Percentiles rank a stretch among this genome's conserved stretches.
phyloP scores from a whole-genome alignment of 208 protist genomes.

The Balamuthia mandrillaris region DNA sequence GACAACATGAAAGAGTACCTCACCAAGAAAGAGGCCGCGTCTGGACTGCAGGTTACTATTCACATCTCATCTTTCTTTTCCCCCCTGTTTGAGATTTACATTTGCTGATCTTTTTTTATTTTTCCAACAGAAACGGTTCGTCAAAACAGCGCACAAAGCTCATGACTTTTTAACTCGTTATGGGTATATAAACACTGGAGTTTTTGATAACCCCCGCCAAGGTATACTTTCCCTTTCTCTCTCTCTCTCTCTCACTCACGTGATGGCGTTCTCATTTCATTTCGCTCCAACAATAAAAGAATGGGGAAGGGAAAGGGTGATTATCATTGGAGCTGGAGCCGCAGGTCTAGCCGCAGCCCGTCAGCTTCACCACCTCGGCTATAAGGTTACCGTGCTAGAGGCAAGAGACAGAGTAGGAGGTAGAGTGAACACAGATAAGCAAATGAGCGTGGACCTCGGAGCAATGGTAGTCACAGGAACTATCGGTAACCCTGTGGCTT shows the following conservation, averaged over 20 bases:
- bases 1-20: constrained; percentile 28
- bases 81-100: no score
- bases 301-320: constrained; percentile 33
- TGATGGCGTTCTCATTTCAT: no score
- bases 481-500: constrained; percentile 28
- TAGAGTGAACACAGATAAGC: constrained; percentile 1
- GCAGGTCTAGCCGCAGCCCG: constrained; percentile 11
- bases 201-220: constrained; percentile 26
- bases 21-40: constrained; percentile 15
- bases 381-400: constrained; percentile 36
- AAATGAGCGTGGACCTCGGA: constrained; percentile 10
- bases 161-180: constrained; percentile 41
- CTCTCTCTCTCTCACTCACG: no score
- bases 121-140: background rate
- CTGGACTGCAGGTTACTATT: constrained; percentile 15
- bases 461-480: constrained; percentile 42
- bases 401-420: constrained; percentile 28
- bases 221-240: no score
- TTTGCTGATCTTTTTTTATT: no score
- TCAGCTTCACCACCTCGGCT: constrained; percentile 35
- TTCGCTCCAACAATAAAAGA: no score
- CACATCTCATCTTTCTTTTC: no score
- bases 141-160: background rate
- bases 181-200: constrained; percentile 39
- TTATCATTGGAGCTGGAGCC: constrained; percentile 10